phyloP scores from a whole-genome alignment of 2,329 filamentous ascomycete species.

The Epichloe scottii region DNA sequence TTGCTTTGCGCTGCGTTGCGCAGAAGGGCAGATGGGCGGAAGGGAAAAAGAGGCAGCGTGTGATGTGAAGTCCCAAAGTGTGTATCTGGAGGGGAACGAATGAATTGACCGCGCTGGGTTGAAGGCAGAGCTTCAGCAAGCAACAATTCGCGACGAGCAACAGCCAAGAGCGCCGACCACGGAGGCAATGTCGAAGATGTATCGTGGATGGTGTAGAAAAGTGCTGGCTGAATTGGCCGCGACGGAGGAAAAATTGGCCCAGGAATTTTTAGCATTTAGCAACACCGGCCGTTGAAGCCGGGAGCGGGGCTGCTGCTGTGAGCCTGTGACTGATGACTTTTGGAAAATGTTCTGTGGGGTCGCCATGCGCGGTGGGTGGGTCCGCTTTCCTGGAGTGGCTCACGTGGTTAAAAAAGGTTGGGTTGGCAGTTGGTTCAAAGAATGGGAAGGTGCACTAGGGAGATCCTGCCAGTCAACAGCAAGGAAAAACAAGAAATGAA shows the following conservation, averaged over 20 bases:
- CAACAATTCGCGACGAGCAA: background rate
- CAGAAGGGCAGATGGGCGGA: background rate
- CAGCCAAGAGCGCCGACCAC: constrained; percentile 4
- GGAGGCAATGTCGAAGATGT: constrained; percentile 2
- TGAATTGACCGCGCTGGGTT: background rate
- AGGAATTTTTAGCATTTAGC: background rate
- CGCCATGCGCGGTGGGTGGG: background rate
- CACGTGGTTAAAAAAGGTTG: too few species aligned
- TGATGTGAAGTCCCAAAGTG: background rate
- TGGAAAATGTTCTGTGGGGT: background rate
- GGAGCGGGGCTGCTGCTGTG: background rate
- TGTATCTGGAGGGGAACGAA: background rate
- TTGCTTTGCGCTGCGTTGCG: background rate
- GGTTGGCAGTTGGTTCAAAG: background rate
- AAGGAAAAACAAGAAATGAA: background rate
- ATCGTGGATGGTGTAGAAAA: constrained; percentile 2
- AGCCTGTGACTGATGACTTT: background rate
- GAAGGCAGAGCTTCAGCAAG: background rate
- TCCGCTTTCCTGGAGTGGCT: too few species aligned
- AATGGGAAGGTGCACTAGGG: background rate
- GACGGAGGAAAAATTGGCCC: constrained; percentile 5
- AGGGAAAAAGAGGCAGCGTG: background rate
- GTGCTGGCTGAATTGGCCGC: background rate
- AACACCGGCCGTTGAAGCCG: constrained; percentile 2
- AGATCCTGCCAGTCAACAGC: background rate